A percentile compares a stretch with the other conserved stretches of the same genome.
phyloP scores from a whole-genome alignment of 2,329 filamentous ascomycete genomes.

The Tolypocladium amazonense region DNA sequence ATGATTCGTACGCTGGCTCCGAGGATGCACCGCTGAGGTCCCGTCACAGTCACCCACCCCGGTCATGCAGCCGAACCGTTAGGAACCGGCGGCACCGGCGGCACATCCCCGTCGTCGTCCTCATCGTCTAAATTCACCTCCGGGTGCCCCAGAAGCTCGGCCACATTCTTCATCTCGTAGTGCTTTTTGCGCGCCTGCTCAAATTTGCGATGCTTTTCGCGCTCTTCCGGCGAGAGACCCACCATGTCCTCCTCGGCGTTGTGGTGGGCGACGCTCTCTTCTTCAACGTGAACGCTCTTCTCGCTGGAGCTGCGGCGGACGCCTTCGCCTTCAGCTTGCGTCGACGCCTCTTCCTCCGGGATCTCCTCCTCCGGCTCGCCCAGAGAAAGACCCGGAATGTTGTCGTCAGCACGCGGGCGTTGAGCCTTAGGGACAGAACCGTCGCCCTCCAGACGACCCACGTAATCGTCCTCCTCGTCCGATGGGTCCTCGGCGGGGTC shows the following conservation, averaged over 20 bases:
- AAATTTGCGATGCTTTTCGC: slow-evolving; percentile 85
- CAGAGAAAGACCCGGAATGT: slow-evolving; percentile 85
- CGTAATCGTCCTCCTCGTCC: slow-evolving; percentile 51
- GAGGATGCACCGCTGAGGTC: neutral
- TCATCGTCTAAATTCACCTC: slow-evolving; percentile 55
- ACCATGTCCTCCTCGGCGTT: slow-evolving; percentile 44
- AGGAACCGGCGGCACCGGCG: slow-evolving; percentile 34
- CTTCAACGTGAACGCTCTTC: slow-evolving; percentile 76
- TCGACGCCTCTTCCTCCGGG: slow-evolving; percentile 24
- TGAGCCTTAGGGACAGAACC: slow-evolving; percentile 17
- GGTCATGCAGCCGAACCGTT: slow-evolving; percentile 17
- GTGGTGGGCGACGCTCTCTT: slow-evolving; percentile 47
- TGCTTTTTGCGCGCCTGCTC: slow-evolving; percentile 89
- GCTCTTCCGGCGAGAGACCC: slow-evolving; percentile 58
- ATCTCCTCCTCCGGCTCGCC: slow-evolving; percentile 80
- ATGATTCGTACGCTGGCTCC: neutral
- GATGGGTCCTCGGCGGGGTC: slow-evolving; percentile 81
- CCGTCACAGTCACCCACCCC: neutral
- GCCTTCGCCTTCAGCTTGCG: slow-evolving; percentile 11
- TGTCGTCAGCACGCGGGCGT: slow-evolving; percentile 45
- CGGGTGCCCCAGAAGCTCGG: slow-evolving; percentile 70
- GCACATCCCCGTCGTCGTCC: slow-evolving; percentile 22
- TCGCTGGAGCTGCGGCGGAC: slow-evolving; percentile 26
- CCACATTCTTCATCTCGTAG: slow-evolving; percentile 97
- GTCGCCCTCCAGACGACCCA: slow-evolving; percentile 12